phyloP scores from a whole-genome alignment of 2,329 filamentous ascomycete species.

The Fusarium vanettenii region DNA sequence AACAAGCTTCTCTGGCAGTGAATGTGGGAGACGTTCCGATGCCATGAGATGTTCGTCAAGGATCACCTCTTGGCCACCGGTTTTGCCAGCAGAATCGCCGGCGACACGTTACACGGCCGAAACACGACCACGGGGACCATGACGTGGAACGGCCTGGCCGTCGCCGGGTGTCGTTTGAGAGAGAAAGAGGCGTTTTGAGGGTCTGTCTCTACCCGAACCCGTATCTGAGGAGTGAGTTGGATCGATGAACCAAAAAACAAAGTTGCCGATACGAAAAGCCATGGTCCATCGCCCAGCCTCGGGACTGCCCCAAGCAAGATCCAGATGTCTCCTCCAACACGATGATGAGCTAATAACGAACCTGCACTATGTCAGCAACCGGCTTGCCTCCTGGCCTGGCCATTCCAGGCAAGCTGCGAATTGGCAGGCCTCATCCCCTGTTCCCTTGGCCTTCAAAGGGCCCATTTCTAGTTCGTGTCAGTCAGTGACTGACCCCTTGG shows the following conservation, averaged over 20 bases:
- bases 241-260: not conserved
- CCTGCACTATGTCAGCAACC: slow-evolving; percentile 24
- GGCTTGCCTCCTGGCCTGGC: slow-evolving; percentile 6
- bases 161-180: slow-evolving; percentile 11
- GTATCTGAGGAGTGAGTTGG: not conserved
- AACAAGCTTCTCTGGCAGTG: slow-evolving; percentile 13
- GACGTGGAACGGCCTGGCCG: slow-evolving; percentile 6
- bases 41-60: slow-evolving; percentile 5
- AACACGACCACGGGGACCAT: slow-evolving; percentile 25
- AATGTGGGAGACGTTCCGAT: not conserved
- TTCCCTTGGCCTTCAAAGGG: slow-evolving; percentile 18
- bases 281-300: not conserved
- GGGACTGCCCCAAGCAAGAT: not conserved
- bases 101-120: slow-evolving; percentile 32
- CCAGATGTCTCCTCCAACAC: not conserved
- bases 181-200: not conserved
- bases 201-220: slow-evolving; percentile 2
- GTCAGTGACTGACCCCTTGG: slow-evolving; percentile 28
- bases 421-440: slow-evolving; percentile 18
- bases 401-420: slow-evolving; percentile 19
- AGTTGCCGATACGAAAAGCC: not conserved
- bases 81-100: not conserved
- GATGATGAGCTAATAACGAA: slow-evolving; percentile 11
- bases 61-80: not conserved
- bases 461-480: slow-evolving; percentile 34